Percentiles rank a stretch among this genome's conserved stretches.
phyloP scores from a whole-genome alignment of 2,329 filamentous ascomycete genomes.

The Lachnellula cervina region DNA sequence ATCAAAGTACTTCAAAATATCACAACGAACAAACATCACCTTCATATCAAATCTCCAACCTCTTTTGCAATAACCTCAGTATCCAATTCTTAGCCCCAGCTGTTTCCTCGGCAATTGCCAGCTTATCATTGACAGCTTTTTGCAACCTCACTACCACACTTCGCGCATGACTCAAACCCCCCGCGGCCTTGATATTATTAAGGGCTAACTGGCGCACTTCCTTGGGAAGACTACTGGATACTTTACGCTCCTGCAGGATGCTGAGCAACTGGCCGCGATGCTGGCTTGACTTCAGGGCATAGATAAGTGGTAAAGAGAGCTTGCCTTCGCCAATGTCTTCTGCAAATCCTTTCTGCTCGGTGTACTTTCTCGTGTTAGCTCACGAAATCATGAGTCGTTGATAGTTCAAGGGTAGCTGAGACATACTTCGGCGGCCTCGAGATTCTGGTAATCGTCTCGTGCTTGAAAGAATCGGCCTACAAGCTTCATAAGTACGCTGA shows the following conservation, averaged over 20 bases:
- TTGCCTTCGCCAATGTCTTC: constrained; percentile 42
- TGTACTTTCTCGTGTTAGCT: constrained; percentile 27
- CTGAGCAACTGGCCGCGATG: background rate
- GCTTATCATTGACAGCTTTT: background rate
- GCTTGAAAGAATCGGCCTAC: constrained; percentile 33
- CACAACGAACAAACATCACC: too few species aligned
- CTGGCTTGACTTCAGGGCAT: constrained; percentile 6
- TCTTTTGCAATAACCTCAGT: background rate
- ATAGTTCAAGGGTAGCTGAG: background rate
- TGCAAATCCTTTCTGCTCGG: constrained; percentile 36
- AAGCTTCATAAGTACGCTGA: constrained; percentile 7
- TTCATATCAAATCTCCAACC: background rate
- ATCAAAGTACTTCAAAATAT: too few species aligned
- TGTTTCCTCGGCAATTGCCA: background rate
- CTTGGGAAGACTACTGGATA: background rate
- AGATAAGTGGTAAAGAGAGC: constrained; percentile 34
- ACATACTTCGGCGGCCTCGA: constrained; percentile 18
- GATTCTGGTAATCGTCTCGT: constrained; percentile 33
- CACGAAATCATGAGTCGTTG: background rate
- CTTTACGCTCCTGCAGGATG: background rate
- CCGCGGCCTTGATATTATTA: background rate
- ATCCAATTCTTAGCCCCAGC: background rate
- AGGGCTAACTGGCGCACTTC: background rate
- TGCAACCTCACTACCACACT: background rate
- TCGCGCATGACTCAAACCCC: background rate